phyloP scores from a whole-genome alignment of 139 green algal species.

The Volvox reticuliferus region DNA sequence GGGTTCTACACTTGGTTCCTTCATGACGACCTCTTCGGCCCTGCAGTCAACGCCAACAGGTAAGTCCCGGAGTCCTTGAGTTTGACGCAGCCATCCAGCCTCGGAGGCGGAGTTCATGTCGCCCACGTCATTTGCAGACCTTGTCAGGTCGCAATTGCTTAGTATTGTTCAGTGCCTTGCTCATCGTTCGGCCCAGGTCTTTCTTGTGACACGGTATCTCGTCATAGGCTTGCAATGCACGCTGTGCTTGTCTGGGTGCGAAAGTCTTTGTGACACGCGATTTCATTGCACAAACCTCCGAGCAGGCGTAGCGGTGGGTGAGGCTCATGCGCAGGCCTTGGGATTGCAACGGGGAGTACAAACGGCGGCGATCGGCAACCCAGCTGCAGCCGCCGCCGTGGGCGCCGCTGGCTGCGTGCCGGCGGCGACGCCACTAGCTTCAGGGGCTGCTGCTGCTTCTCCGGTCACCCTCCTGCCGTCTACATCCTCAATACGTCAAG shows the following conservation, averaged over 20 bases:
- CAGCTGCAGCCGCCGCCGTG: neutral
- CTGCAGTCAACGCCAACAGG: neutral
- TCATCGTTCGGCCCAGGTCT: too few species aligned
- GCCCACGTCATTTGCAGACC: too few species aligned
- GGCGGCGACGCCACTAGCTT: too few species aligned
- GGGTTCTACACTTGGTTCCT: neutral
- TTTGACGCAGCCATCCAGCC: too few species aligned
- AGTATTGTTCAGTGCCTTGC: too few species aligned
- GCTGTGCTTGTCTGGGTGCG: too few species aligned
- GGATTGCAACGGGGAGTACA: neutral
- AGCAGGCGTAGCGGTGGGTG: neutral
- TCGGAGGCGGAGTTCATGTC: too few species aligned
- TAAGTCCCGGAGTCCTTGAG: neutral
- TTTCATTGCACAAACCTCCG: too few species aligned
- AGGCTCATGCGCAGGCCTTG: neutral
- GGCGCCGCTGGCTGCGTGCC: neutral
- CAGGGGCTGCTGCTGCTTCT: neutral
- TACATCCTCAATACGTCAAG: neutral
- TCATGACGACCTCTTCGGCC: slow-evolving; percentile 5
- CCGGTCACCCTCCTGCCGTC: neutral
- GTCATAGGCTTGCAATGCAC: too few species aligned
- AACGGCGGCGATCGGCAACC: neutral
- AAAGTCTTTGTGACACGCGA: too few species aligned
- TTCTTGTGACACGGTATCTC: too few species aligned
- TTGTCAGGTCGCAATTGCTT: too few species aligned